These are phyloP conservation scores for Cyclotella cryptica DNA, from an alignment of 108 stramenopile species.

Conservation along the genomic window DNA sequence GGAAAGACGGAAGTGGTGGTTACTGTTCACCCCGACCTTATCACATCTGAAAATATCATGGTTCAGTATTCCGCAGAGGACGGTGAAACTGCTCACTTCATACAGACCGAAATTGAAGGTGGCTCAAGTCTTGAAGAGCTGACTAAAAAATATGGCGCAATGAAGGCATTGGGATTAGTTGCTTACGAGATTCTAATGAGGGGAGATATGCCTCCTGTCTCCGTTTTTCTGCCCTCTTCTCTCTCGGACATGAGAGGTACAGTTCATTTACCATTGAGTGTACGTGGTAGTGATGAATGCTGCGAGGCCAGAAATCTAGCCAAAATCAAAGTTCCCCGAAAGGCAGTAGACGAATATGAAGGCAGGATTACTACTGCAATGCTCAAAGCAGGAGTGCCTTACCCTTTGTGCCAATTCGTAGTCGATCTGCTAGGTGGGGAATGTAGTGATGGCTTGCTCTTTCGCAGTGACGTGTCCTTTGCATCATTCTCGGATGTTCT, in stretches of 20 bases:
- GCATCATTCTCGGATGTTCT: conserved; percentile 22
- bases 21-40: not conserved
- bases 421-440: conserved; percentile 21
- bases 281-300: not conserved
- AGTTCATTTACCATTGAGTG: not conserved
- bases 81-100: not conserved
- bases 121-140: not conserved
- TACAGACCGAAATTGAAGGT: not conserved
- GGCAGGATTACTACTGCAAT: conserved; percentile 17
- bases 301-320: not conserved
- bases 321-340: conserved; percentile 13
- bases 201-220: conserved; percentile 7
- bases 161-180: conserved; percentile 17
- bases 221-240: not conserved
- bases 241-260: not conserved
- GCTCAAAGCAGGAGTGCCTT: conserved; percentile 23
- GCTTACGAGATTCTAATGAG: conserved; percentile 16
- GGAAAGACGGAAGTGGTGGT: not conserved
- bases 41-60: conserved; percentile 13
- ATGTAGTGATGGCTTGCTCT: conserved; percentile 6
- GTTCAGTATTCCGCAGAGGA: not conserved
- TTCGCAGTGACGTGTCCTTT: conserved; percentile 24
- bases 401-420: conserved; percentile 28
- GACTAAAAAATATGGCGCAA: conserved; percentile 11
- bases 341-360: not conserved